A percentile compares a stretch with the other conserved stretches of the same genome.
These are phyloP conservation scores for Backusella parvicylindrica DNA, from an alignment of 192 early-diverging fungal genomes.

Conservation along the genomic window DNA sequence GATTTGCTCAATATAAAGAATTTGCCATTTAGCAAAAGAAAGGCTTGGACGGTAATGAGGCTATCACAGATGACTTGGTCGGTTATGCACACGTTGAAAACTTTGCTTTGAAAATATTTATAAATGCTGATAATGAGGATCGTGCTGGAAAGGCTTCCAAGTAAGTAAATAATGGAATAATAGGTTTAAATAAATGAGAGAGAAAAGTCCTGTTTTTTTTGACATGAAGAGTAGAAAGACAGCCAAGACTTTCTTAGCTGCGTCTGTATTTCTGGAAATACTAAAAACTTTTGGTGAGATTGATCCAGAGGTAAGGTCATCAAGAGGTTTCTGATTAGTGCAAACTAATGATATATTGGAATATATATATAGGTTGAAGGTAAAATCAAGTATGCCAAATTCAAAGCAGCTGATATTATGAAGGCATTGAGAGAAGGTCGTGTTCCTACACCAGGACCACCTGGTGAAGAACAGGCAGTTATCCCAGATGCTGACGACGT, in stretches of 20 bases:
- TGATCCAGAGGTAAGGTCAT: slow-evolving; percentile 52
- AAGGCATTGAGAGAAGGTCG: slow-evolving; percentile 88
- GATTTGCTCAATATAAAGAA: background rate
- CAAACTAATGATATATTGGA: too few relatives aligned
- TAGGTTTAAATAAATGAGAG: background rate
- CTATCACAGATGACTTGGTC: slow-evolving; percentile 70
- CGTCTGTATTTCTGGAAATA: slow-evolving; percentile 87
- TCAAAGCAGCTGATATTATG: slow-evolving; percentile 92
- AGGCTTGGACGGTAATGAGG: slow-evolving; percentile 54
- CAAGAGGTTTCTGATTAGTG: too few relatives aligned
- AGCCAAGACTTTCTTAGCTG: slow-evolving; percentile 85
- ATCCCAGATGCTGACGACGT: background rate
- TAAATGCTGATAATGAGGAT: slow-evolving; percentile 91
- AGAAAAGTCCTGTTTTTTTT: background rate
- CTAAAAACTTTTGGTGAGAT: slow-evolving; percentile 80
- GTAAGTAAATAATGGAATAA: slow-evolving; percentile 50
- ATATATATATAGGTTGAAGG: slow-evolving; percentile 54
- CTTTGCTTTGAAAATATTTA: slow-evolving; percentile 89
- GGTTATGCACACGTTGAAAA: slow-evolving; percentile 82
- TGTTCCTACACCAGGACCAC: slow-evolving; percentile 57
- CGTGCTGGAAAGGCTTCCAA: slow-evolving; percentile 72
- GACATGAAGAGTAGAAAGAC: slow-evolving; percentile 58
- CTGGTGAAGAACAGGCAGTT: slow-evolving; percentile 22
- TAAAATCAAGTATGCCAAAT: slow-evolving; percentile 96
- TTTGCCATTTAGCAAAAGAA: slow-evolving; percentile 79